These are phyloP conservation scores for Phytopythium oedochilum DNA, from an alignment of 352 stramenopile genomes.

Conservation along the genomic window DNA sequence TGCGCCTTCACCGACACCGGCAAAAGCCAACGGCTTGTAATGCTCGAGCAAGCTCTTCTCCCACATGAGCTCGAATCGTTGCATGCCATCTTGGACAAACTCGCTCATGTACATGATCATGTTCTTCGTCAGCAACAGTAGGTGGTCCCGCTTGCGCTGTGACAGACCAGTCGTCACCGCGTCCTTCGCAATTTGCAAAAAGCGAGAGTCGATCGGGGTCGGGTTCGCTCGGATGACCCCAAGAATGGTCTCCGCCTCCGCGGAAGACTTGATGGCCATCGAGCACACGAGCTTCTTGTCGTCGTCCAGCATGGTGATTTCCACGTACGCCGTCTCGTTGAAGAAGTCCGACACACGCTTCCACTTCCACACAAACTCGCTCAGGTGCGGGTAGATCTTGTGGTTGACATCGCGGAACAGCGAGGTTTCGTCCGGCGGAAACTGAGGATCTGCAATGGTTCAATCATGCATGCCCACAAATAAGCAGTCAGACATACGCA, in stretches of 20 bases:
- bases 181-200: conserved; percentile 66
- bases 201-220: conserved; percentile 44
- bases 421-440: conserved; percentile 60
- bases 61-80: conserved; percentile 82
- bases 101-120: conserved; percentile 85
- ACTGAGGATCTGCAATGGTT: conserved; percentile 52
- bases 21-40: conserved; percentile 74
- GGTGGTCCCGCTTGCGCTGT: conserved; percentile 65
- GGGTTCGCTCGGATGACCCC: conserved; percentile 44
- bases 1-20: conserved; percentile 58
- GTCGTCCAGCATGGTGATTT: conserved; percentile 84
- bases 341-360: conserved; percentile 85
- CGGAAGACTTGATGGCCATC: conserved; percentile 76
- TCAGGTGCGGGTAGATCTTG: conserved; percentile 67
- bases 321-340: conserved; percentile 77
- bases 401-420: conserved; percentile 61
- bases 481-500: neutral
- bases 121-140: conserved; percentile 77
- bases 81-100: conserved; percentile 75
- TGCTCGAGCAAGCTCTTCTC: conserved; percentile 77
- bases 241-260: conserved; percentile 75
- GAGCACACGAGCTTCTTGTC: conserved; percentile 77
- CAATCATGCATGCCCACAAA: neutral
- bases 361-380: conserved; percentile 81
- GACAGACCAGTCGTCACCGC: conserved; percentile 54